Conservation (phyloP, 2,329 filamentous ascomycete species). For the Tympanopsis confertula region DNA sequence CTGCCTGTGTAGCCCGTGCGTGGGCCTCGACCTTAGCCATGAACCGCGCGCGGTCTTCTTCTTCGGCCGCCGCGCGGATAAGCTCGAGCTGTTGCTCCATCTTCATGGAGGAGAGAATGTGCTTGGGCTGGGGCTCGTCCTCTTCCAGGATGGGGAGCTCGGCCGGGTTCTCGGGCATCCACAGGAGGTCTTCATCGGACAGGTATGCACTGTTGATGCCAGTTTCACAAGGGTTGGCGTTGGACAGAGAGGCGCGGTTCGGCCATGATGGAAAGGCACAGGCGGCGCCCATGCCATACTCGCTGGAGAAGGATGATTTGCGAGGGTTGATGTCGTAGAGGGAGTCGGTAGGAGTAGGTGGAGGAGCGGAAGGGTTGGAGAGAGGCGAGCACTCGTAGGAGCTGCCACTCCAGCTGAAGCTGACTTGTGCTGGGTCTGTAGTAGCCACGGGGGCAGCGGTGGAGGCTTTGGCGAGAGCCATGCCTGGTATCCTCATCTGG, state of each 20-base stretch:
- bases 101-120: too few relatives aligned
- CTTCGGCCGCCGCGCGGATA: slow-evolving; percentile 19
- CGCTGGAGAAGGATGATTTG: background rate
- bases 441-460: too few relatives aligned
- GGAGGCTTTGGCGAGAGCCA: too few relatives aligned
- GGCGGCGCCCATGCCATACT: slow-evolving; percentile 20
- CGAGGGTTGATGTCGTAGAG: background rate
- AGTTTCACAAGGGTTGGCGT: slow-evolving; percentile 14
- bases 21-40: slow-evolving; percentile 25
- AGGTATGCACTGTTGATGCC: slow-evolving; percentile 7
- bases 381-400: too few relatives aligned
- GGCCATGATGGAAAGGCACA: slow-evolving; percentile 30
- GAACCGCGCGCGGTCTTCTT: slow-evolving; percentile 20
- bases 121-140: too few relatives aligned
- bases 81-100: slow-evolving; percentile 24
- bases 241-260: slow-evolving; percentile 22
- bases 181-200: background rate
- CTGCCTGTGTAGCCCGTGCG: slow-evolving; percentile 22
- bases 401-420: too few relatives aligned
- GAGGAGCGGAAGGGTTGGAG: background rate
- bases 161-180: background rate
- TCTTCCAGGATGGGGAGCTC: background rate
- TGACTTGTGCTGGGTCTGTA: too few relatives aligned
- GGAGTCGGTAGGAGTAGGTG: background rate
- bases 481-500: too few relatives aligned